Evolutionary conservation across 371 early-diverging fungal species (phyloP), one percentile per base, ranked within the genome.

Genomic region (Dichotomocladium elegans): DNA sequence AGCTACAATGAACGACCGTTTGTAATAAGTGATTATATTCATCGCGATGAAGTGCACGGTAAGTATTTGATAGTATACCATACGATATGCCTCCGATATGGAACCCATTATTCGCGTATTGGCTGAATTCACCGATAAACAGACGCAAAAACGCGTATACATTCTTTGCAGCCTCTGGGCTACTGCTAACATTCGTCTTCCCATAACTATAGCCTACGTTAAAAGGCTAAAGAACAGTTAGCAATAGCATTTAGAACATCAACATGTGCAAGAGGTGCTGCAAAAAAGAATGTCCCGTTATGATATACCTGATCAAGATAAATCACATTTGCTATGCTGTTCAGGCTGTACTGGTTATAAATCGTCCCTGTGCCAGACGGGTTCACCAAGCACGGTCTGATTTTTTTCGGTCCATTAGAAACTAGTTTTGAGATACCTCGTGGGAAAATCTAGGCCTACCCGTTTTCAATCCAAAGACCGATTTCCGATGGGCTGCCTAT

Each of bases 121-220:
- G 19, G 0, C 78, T 68, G 68, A 87, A 86, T 52, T 80, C 68
- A 35, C 70, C 60, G 57, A 86, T 84, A 63, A 89, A 92, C 27
- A 87, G 78, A 57, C 83, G 88, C 41, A 89, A 70, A 53, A 91
- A 87, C 3, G 76, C 66, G 58, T 81, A 77, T 24, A 85, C 70
- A 51, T 83, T 80, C 15, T 63, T 56, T 7, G 80, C 89, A 3
- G 87, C 72, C n/a, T 68, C 62, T 31, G 63, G 51, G 8, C 82
- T 74, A 41, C 58, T 73, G 34, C 64, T 61, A 9, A 84, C 82
- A 17, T 74, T 74, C 3, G 76, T 63, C 41, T 81, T 74, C n/a
- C 82, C 85, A 57, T 89, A 87, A 17, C 86, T 85, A 70, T 82
- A 92, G 1, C 93, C 92, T 21, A 82, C 82, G 42, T 82, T 84